phyloP scores from a whole-genome alignment of 345 rosid genomes.

The Balakata baccata region DNA sequence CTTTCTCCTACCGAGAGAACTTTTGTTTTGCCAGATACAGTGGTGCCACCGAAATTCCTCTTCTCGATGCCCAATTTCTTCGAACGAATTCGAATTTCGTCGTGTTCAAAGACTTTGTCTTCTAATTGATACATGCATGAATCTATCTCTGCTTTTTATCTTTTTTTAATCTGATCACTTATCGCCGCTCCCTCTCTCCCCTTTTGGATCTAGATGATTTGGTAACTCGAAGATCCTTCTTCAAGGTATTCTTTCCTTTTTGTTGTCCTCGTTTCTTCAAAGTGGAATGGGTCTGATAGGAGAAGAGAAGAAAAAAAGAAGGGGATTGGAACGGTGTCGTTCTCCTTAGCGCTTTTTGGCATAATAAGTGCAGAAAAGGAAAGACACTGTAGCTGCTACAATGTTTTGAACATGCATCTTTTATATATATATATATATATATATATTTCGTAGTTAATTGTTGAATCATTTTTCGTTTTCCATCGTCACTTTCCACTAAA shows the following conservation, averaged over 20 bases:
- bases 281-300: too few species aligned
- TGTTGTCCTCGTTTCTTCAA: too few species aligned
- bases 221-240: too few species aligned
- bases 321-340: too few species aligned
- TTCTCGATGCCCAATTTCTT: conserved; percentile 32
- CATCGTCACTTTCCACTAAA: neutral
- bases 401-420: too few species aligned
- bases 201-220: too few species aligned
- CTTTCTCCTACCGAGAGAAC: neutral
- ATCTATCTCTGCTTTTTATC: conserved; percentile 14
- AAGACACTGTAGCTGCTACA: too few species aligned
- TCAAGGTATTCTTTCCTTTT: neutral
- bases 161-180: conserved; percentile 6
- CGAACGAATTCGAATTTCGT: conserved; percentile 27
- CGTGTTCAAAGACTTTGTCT: conserved; percentile 47
- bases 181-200: neutral
- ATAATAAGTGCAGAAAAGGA: too few species aligned
- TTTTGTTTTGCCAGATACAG: conserved; percentile 23
- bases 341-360: too few species aligned
- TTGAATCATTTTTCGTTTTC: neutral
- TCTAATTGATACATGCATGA: conserved; percentile 30
- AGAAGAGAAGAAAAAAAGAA: too few species aligned
- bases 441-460: neutral
- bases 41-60: conserved; percentile 13
- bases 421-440: too few species aligned